Conservation (phyloP, 2,329 filamentous ascomycete species). For the Waltergamsia citrina region DNA sequence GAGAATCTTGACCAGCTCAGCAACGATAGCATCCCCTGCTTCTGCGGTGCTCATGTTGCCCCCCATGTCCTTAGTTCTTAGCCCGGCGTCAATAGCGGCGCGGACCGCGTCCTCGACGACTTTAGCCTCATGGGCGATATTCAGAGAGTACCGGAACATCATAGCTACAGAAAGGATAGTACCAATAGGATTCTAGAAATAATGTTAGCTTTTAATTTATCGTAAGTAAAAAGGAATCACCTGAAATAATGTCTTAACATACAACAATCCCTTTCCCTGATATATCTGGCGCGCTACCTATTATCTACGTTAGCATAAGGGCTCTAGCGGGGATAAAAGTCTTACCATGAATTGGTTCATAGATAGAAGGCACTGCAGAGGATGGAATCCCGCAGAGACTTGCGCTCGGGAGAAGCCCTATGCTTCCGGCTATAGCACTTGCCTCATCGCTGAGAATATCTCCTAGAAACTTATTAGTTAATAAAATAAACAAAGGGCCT, state of each 20-base stretch:
- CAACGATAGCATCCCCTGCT: conserved; percentile 67
- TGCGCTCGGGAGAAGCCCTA: conserved; percentile 13
- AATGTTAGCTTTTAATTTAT: too few species aligned
- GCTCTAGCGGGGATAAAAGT: too few species aligned
- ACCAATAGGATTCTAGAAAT: conserved; percentile 73
- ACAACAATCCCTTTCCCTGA: conserved; percentile 47
- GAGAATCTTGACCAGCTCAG: conserved; percentile 61
- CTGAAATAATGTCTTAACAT: too few species aligned
- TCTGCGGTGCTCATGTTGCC: conserved; percentile 60
- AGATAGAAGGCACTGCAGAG: too few species aligned
- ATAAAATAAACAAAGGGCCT: too few species aligned
- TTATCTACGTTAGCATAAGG: too few species aligned
- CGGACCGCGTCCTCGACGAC: conserved; percentile 68
- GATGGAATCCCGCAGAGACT: conserved; percentile 13
- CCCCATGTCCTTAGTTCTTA: conserved; percentile 78
- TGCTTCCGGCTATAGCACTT: conserved; percentile 73
- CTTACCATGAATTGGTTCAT: conserved; percentile 13
- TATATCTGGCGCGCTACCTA: conserved; percentile 86
- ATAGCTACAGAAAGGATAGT: conserved; percentile 89
- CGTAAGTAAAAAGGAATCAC: too few species aligned
- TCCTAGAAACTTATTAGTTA: too few species aligned
- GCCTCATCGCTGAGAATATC: conserved; percentile 96
- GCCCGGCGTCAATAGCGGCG: conserved; percentile 67
- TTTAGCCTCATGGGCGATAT: conserved; percentile 63
- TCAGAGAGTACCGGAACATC: conserved; percentile 91